Conservation (phyloP, 2,329 filamentous ascomycete species). For the Fragosphaeria purpurea region DNA sequence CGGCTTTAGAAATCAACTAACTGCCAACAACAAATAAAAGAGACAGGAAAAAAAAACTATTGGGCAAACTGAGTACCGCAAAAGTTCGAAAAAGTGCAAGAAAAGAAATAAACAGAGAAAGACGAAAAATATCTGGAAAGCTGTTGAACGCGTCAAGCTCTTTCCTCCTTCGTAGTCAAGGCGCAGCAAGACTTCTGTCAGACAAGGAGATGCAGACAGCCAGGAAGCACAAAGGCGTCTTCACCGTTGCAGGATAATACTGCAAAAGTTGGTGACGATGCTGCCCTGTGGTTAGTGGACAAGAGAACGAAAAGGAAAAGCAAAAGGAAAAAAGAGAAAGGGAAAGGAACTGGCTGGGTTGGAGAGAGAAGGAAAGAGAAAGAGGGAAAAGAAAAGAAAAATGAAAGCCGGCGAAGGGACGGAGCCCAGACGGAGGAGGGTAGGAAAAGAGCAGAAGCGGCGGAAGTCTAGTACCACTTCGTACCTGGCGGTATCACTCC, state of each 20-base stretch:
- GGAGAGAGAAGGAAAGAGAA: not conserved
- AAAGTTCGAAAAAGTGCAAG: not conserved
- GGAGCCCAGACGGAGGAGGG: not conserved
- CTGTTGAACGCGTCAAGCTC: conserved; percentile 1
- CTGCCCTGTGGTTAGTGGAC: conserved; percentile 7
- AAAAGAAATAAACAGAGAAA: not conserved
- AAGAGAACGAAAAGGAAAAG: not conserved
- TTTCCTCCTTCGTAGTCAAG: not conserved
- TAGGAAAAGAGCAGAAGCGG: not conserved
- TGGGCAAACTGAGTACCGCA: not conserved
- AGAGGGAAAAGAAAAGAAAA: not conserved
- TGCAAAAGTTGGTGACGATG: conserved; percentile 5
- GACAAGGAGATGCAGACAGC: not conserved
- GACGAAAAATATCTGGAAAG: not conserved
- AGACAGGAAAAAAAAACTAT: not conserved
- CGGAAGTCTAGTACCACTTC: too few relatives aligned
- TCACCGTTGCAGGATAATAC: conserved; percentile 8
- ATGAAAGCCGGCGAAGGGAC: not conserved
- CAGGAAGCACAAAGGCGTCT: conserved; percentile 2
- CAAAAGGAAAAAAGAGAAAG: not conserved
- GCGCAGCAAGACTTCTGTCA: conserved; percentile 3
- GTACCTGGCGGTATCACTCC: too few relatives aligned
- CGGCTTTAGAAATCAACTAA: conserved; percentile 8
- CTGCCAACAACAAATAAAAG: conserved; percentile 1
- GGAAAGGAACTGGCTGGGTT: not conserved